Evolutionary conservation across 2,329 filamentous ascomycete species (phyloP).

Genomic region (Ophiostoma piceae): DNA sequence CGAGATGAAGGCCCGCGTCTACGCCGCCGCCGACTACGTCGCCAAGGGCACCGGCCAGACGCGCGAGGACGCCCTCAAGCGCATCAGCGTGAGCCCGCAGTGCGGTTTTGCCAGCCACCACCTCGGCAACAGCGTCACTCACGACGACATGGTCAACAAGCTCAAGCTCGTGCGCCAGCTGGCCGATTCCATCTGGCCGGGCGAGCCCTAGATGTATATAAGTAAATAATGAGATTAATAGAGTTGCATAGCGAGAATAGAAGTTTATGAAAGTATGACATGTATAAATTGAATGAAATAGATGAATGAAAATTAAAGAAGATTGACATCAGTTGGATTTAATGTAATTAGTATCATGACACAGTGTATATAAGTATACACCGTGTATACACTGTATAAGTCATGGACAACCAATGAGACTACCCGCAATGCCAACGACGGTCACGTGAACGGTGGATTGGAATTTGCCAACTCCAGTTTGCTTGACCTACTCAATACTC

Average conservation of each 20-base stretch:
- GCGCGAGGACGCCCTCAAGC: slow-evolving; percentile 58
- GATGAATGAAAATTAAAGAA: too few relatives aligned
- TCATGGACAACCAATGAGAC: neutral
- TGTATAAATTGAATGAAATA: neutral
- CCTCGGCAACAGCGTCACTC: slow-evolving; percentile 60
- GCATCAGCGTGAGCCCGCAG: slow-evolving; percentile 63
- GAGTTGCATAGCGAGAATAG: too few relatives aligned
- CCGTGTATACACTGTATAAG: neutral
- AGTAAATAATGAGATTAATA: neutral
- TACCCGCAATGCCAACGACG: neutral
- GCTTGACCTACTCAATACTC: neutral
- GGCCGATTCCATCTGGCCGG: slow-evolving; percentile 59
- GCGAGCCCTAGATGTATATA: slow-evolving; percentile 27
- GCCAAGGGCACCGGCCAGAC: slow-evolving; percentile 58
- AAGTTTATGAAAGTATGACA: neutral
- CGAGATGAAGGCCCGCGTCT: slow-evolving; percentile 50
- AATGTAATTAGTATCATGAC: neutral
- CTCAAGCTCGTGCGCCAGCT: slow-evolving; percentile 62
- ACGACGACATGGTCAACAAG: slow-evolving; percentile 66
- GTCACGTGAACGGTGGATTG: slow-evolving; percentile 11
- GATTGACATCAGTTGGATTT: too few relatives aligned
- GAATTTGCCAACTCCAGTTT: slow-evolving; percentile 1
- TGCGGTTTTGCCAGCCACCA: slow-evolving; percentile 67
- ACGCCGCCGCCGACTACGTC: slow-evolving; percentile 58
- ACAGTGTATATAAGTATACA: neutral